Evolutionary conservation across 352 stramenopile genomes (phyloP).

Genomic region (Globisporangium cylindrosporum): DNA sequence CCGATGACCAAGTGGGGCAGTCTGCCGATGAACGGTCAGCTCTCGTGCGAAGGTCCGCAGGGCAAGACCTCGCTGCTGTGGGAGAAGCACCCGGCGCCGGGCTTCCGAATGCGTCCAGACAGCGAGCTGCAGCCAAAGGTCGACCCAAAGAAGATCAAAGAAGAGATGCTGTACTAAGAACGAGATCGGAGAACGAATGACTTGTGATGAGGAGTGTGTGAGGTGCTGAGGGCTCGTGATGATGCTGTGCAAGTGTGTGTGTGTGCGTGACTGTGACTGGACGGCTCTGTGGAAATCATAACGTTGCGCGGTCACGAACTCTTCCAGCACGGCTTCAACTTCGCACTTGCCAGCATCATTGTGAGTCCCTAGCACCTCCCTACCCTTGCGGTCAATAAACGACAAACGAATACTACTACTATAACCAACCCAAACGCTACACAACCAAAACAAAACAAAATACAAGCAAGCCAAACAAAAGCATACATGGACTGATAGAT

Average conservation of each 20-base stretch:
- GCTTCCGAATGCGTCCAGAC: slow-evolving; percentile 90
- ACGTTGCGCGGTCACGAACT: neutral
- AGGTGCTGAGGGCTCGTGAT: neutral
- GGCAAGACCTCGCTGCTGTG: slow-evolving; percentile 94
- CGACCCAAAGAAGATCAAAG: slow-evolving; percentile 91
- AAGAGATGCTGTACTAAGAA: slow-evolving; percentile 86
- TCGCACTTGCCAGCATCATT: neutral
- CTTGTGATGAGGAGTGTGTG: neutral
- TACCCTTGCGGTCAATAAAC: slow-evolving; percentile 7
- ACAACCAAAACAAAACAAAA: slow-evolving; percentile 1
- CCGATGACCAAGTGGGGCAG: slow-evolving; percentile 98
- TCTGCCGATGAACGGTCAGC: slow-evolving; percentile 99
- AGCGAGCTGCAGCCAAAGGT: slow-evolving; percentile 92
- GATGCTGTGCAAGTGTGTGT: neutral
- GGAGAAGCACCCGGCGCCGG: slow-evolving; percentile 77
- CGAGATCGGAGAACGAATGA: neutral
- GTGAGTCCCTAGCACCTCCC: neutral
- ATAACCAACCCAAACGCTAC: slow-evolving; percentile 3
- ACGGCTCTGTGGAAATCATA: slow-evolving; percentile 4
- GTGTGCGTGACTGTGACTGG: neutral
- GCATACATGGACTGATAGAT: neutral
- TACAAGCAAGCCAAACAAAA: slow-evolving; percentile 1
- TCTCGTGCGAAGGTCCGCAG: slow-evolving; percentile 96
- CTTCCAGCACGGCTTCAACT: neutral
- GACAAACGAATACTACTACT: slow-evolving; percentile 13